Conservation (phyloP, 768 basidiomycete species). For the Imleria badia region DNA sequence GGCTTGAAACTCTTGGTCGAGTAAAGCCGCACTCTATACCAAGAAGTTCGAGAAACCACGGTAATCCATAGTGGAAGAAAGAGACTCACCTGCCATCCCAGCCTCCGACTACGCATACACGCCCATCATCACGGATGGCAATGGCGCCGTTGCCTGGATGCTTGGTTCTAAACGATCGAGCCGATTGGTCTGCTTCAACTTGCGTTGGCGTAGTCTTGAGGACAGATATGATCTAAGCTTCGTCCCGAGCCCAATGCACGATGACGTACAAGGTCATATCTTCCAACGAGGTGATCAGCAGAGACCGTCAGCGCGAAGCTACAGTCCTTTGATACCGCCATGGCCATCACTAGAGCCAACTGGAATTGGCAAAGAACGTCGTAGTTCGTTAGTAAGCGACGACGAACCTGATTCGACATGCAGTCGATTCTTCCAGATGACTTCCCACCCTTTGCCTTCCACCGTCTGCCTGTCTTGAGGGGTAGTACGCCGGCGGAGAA, state of each 20-base stretch:
- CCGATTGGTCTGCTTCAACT: slow-evolving; percentile 20
- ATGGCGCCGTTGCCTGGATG: slow-evolving; percentile 78
- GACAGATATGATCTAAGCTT: neutral
- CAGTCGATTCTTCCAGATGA: slow-evolving; percentile 61
- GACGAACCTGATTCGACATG: slow-evolving; percentile 73
- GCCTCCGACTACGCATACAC: slow-evolving; percentile 83
- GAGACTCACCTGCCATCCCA: slow-evolving; percentile 88
- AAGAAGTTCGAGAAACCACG: neutral
- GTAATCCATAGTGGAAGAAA: neutral
- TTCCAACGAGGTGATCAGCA: slow-evolving; percentile 76
- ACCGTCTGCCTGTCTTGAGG: slow-evolving; percentile 43
- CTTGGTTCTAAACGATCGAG: slow-evolving; percentile 55
- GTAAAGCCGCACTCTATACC: slow-evolving; percentile 71
- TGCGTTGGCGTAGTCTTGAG: slow-evolving; percentile 9
- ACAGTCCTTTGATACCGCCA: slow-evolving; percentile 63
- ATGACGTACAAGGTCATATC: slow-evolving; percentile 54
- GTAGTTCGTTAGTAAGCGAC: neutral
- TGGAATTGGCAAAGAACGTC: neutral
- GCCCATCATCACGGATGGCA: slow-evolving; percentile 72
- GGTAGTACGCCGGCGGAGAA: slow-evolving; percentile 52
- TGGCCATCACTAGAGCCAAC: slow-evolving; percentile 71
- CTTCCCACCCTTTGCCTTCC: slow-evolving; percentile 73
- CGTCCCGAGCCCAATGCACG: neutral
- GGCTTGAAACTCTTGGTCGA: slow-evolving; percentile 78
- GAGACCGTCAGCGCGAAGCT: slow-evolving; percentile 76